Base-by-base conservation (phyloP, 371 early-diverging fungal genomes). In the Mucor ambiguus region DNA sequence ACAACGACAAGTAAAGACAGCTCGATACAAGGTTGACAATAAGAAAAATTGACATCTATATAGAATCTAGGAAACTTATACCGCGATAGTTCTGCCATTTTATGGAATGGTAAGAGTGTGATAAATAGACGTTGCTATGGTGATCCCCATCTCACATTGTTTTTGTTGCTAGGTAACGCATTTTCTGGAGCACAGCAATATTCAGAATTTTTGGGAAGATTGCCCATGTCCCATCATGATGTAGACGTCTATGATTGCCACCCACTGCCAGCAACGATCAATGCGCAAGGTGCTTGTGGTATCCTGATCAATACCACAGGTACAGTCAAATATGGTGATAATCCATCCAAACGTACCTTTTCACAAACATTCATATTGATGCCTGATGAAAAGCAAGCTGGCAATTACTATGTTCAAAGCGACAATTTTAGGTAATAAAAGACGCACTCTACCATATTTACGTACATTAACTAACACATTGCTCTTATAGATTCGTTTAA, bases 291-390 rank as follows among this genome's bases (percentile, higher is more conserved):
- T 22, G 38, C 71, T 22, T 78, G 74, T 58, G 83, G 86, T 35
- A 85, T 88, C 20, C 66, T 87, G 12, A 77, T 87, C 26, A 85
- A 79, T 37, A 82, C 86, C 30, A 68, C 82, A 11, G 91, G 91
- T 24, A 73, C 79, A 18, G 89, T 91, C 7, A 82, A 82, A 71
- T 91, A 87, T 60, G 84, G 80, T 43, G 84, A 87, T 35, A 85
- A 85, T 54, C 72, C 81, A 22, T 64, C 68, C 2, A 74, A 80
- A 11, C 81, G 84, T 26, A 73, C 76, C 4, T 92, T 92, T 69
- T 80, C 84, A 1, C 90, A 92, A 58, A 81, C 87, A 2, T 90
- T 92, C 78, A 81, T 90, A n/a, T 72, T 92, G 49, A 80, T 82
- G 60, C 89, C 89, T 8, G 86, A 86, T 44, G 76, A 78, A 60